phyloP scores from a whole-genome alignment of 495 filamentous ascomycete genomes.

The Penicillium cosmopolitanum region DNA sequence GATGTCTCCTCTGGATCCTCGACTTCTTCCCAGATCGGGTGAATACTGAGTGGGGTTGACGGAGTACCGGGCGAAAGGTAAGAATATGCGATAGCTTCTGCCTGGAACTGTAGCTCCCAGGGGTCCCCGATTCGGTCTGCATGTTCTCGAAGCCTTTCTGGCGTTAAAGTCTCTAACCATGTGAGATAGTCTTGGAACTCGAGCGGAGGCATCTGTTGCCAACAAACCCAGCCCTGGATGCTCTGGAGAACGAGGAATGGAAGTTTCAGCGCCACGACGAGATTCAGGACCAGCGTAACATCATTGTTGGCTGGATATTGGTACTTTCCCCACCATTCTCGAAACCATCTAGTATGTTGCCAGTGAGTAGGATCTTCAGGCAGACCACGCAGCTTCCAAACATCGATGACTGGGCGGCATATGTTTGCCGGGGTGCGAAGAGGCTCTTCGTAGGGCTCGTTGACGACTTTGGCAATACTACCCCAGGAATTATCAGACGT shows the following conservation, averaged over 20 bases:
- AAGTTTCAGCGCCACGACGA: too few species aligned
- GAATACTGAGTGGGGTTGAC: not conserved
- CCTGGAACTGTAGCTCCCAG: not conserved
- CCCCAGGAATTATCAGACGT: slow-evolving; percentile 8
- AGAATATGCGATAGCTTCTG: not conserved
- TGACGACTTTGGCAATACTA: slow-evolving; percentile 13
- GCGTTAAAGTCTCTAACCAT: not conserved
- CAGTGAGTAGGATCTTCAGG: slow-evolving; percentile 2
- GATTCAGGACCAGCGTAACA: slow-evolving; percentile 1
- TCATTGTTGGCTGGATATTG: not conserved
- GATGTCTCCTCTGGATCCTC: not conserved
- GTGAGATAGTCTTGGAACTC: not conserved
- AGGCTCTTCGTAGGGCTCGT: slow-evolving; percentile 11
- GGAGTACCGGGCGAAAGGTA: not conserved
- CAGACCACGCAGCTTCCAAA: not conserved
- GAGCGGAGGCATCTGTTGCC: not conserved
- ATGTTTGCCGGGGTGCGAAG: slow-evolving; percentile 19
- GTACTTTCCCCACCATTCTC: slow-evolving; percentile 8
- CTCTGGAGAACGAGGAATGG: not conserved
- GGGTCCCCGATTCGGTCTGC: not conserved
- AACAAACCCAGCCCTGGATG: not conserved
- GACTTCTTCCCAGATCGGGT: slow-evolving; percentile 13
- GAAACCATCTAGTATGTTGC: slow-evolving; percentile 1
- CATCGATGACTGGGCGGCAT: slow-evolving; percentile 13
- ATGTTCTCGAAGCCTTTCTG: not conserved